These are phyloP conservation scores for Verticillium longisporum DNA, from an alignment of 2,329 filamentous ascomycete species.

Conservation along the genomic window DNA sequence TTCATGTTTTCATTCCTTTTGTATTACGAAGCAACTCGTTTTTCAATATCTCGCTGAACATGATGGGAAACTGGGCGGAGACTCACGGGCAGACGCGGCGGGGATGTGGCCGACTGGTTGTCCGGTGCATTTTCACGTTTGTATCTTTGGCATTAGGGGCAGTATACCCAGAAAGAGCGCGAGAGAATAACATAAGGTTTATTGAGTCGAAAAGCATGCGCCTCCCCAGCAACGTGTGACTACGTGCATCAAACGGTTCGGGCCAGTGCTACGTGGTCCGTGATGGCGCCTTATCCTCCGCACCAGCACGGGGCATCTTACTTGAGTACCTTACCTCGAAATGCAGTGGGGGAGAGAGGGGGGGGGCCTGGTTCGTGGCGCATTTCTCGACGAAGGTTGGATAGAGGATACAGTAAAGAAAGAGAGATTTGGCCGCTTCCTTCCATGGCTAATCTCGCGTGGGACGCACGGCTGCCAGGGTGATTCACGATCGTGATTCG, in stretches of 20 bases:
- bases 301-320: neutral
- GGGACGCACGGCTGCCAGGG: neutral
- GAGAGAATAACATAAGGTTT: neutral
- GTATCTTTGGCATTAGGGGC: neutral
- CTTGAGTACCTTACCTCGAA: too few relatives aligned
- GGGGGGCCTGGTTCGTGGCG: too few relatives aligned
- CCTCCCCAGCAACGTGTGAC: neutral
- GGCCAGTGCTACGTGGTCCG: neutral
- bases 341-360: too few relatives aligned
- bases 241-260: neutral
- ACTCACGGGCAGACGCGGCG: slow-evolving; percentile 8
- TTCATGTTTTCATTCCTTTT: neutral
- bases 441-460: slow-evolving; percentile 10
- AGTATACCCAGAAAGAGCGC: neutral
- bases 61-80: slow-evolving; percentile 2
- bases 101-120: neutral
- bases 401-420: neutral
- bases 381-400: neutral
- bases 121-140: neutral
- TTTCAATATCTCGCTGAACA: neutral
- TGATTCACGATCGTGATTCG: neutral
- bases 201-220: neutral
- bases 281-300: slow-evolving; percentile 3
- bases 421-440: neutral
- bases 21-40: neutral